These are phyloP conservation scores for Colletotrichum ledebouriae DNA, from an alignment of 2,329 filamentous ascomycete species.

Conservation along the genomic window DNA sequence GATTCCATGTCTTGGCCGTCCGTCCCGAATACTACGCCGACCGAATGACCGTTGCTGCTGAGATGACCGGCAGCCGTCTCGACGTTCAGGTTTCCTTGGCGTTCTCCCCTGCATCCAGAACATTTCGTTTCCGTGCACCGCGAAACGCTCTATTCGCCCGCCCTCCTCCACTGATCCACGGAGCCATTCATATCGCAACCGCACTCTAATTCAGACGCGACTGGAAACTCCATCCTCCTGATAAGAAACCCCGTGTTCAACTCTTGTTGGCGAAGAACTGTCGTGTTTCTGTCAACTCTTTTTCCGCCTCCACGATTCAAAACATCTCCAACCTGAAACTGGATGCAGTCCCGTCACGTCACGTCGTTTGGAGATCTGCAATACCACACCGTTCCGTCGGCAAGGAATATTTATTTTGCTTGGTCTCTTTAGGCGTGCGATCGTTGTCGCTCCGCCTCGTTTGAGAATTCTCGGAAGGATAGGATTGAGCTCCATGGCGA, in stretches of 20 bases:
- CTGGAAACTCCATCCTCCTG: conserved; percentile 37
- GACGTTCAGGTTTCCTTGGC: conserved; percentile 18
- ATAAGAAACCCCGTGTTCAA: conserved; percentile 6
- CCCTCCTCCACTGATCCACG: conserved; percentile 26
- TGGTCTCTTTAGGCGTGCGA: neutral
- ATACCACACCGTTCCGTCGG: conserved; percentile 29
- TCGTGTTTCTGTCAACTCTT: neutral
- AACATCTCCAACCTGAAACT: conserved; percentile 33
- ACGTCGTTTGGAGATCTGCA: conserved; percentile 34
- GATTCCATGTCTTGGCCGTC: neutral
- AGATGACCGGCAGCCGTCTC: conserved; percentile 8
- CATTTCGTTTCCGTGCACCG: conserved; percentile 35
- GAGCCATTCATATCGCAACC: conserved; percentile 22
- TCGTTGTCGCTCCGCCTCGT: neutral
- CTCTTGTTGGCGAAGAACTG: neutral
- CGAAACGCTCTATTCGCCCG: conserved; percentile 10
- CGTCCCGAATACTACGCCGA: neutral
- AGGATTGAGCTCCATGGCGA: conserved; percentile 6
- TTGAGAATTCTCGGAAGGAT: conserved; percentile 13
- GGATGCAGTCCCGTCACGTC: conserved; percentile 10
- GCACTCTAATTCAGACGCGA: conserved; percentile 38
- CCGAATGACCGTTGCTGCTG: neutral
- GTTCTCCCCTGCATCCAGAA: conserved; percentile 23
- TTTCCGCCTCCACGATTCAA: neutral
- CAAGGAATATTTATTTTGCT: neutral